Evolutionary conservation across 2,329 filamentous ascomycete genomes (phyloP), one percentile per base, ranked within the genome.

Genomic region (Fusarium odoratissimum): DNA sequence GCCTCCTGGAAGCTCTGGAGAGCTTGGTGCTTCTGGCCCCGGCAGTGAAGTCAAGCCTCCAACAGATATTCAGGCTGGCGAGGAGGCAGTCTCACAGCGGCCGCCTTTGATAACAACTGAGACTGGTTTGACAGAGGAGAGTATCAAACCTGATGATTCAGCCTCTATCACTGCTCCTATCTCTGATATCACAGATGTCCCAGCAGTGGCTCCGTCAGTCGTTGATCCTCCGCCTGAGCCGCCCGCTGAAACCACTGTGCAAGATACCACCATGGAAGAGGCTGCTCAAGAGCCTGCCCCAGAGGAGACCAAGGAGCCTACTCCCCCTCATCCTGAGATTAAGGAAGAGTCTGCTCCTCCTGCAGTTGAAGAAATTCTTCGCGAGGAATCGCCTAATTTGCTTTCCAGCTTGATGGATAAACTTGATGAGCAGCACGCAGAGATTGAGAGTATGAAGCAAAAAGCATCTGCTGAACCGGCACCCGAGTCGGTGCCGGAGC

Each of bases 381-480:
- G 44, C 4, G 54, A 35, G 19, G 64, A 38, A 11, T 67, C 65
- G 31, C 80, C 83, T 12, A 84, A 87, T 73, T 61, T 86, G 40
- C 81, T 86, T 28, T 83, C 81, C n/a, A 83, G 81, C n/a, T 75
- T 86, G 3, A 82, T 86, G 72, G 80, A 83, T 3, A 85, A 84
- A 38, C 79, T 86, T 40, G 82, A 86, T 62, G 81, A 83, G 37
- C 83, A 85, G 64, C 77, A 72, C 13, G 62, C 41, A 38, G 65
- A 40, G 56, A 72, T 31, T 30, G 61, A 60, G 40, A 61, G 49
- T 37, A 45, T 25, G 57, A 64, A 55, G 45, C 48, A 28, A 35
- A 64, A 46, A 44, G 25, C 48, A 30, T 38, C 38, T 19, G 40
- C 49, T 23, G 57, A 41, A 40, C 23, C 28, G 19, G 63, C 23